Evolutionary conservation across 345 rosid genomes (phyloP).

Genomic region (Leavenworthia alabamica): DNA sequence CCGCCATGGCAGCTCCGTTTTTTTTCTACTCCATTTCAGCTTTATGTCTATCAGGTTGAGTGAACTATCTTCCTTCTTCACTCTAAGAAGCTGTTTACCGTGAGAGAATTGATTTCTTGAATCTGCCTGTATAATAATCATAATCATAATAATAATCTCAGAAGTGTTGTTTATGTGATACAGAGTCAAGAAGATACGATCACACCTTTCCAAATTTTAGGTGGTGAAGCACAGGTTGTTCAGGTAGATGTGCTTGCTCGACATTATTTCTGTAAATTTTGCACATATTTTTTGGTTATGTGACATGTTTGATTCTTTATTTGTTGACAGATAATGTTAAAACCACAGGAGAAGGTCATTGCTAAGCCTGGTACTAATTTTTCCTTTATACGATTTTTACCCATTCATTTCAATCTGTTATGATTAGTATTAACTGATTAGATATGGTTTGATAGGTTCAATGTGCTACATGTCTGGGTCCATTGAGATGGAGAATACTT

Average conservation of each 20-base stretch:
- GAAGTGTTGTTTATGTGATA: conserved; percentile 8
- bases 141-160: background rate
- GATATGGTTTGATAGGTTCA: conserved; percentile 43
- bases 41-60: conserved; percentile 90
- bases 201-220: conserved; percentile 87
- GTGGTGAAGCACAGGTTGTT: conserved; percentile 97
- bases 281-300: background rate
- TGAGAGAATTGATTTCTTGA: background rate
- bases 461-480: conserved; percentile 98
- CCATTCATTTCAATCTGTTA: background rate
- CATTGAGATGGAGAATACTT: conserved; percentile 80
- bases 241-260: conserved; percentile 61
- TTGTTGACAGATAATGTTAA: conserved; percentile 72
- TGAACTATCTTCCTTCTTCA: background rate
- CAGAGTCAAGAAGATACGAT: conserved; percentile 84
- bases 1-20: conserved; percentile 93
- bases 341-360: conserved; percentile 76
- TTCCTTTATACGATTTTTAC: background rate
- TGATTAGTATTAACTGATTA: background rate
- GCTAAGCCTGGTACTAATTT: conserved; percentile 80
- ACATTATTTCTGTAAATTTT: background rate
- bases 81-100: background rate
- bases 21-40: conserved; percentile 96
- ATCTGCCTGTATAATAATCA: background rate
- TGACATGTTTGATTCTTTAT: background rate